These are phyloP conservation scores for Fermentozyma sake DNA, from an alignment of 1,139 yeast species.

Conservation along the genomic window DNA sequence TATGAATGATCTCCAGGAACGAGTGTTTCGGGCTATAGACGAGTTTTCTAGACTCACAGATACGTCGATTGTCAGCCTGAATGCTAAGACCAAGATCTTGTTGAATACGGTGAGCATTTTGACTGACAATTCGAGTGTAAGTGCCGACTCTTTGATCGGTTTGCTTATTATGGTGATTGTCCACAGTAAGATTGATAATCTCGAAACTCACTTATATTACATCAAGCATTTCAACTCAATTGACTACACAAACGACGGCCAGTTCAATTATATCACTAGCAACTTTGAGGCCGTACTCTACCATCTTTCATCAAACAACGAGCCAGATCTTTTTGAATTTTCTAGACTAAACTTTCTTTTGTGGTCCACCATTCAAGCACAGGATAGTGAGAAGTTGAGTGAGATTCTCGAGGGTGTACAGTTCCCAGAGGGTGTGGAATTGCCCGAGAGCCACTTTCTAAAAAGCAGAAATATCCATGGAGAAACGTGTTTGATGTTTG, in stretches of 20 bases:
- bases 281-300: constrained; percentile 79
- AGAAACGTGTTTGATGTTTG: constrained; percentile 59
- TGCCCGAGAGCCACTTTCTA: constrained; percentile 39
- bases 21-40: constrained; percentile 49
- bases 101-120: constrained; percentile 51
- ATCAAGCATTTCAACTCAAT: constrained; percentile 53
- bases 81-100: constrained; percentile 50
- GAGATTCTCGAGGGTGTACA: constrained; percentile 17
- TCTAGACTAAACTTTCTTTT: constrained; percentile 50
- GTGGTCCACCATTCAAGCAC: constrained; percentile 49
- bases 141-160: constrained; percentile 80
- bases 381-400: constrained; percentile 19
- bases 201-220: constrained; percentile 64
- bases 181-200: constrained; percentile 53
- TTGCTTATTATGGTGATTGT: constrained; percentile 68
- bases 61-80: constrained; percentile 44
- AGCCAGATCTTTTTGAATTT: constrained; percentile 30
- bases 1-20: constrained; percentile 40
- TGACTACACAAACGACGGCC: constrained; percentile 27
- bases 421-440: constrained; percentile 6
- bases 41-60: constrained; percentile 50
- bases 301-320: constrained; percentile 45
- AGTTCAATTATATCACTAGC: constrained; percentile 50
- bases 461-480: constrained; percentile 58
- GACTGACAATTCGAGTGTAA: constrained; percentile 41